Base-by-base conservation (phyloP, 805 yeast species). In the Candida nitratophila region DNA sequence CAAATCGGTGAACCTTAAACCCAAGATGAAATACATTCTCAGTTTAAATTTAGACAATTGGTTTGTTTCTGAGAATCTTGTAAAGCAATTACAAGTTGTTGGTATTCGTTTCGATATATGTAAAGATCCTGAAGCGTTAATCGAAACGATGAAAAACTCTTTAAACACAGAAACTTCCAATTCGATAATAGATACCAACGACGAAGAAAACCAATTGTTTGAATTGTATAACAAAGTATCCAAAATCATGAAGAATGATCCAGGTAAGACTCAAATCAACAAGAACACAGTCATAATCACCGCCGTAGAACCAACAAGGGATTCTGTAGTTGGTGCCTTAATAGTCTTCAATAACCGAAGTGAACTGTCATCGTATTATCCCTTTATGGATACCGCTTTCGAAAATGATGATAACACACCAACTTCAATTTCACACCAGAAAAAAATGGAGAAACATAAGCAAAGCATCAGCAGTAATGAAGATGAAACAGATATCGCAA, bases 31-130 rank as follows among this genome's bases (percentile, higher is more conserved):
- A 39, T 60, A 64, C 44, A 56, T 73, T 4, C 63, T 78, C 71
- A 51, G 67, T 15, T 54, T 79, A 42, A 55, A 69, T 41, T 52
- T 77, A 24, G 56, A 59, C 4, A 56, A 61, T 27, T 78, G 83
- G 83, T 65, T 58, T 47, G 78, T 79, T 5, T 74, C 81, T 2
- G 69, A 73, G 45, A 75, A 75, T 50, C 68, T 78, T 7, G 74
- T 77, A 36, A 61, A 73, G 41, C 80, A 75, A 48, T 64, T 79
- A 48, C 76, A 73, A 64, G 73, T 76, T 44, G 76, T 76, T 34
- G 81, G 82, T 3, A 73, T 78, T 14, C 61, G 77, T 48, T 77
- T 79, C 57, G 81, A 76, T 51, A 66, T 77, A n/a, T 72, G 79
- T 51, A 64, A 60, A 46, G 66, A 72, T 45, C 57, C 69, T 12